phyloP scores from a whole-genome alignment of 2,329 filamentous ascomycete species.

The Pestalotiopsis sp. region DNA sequence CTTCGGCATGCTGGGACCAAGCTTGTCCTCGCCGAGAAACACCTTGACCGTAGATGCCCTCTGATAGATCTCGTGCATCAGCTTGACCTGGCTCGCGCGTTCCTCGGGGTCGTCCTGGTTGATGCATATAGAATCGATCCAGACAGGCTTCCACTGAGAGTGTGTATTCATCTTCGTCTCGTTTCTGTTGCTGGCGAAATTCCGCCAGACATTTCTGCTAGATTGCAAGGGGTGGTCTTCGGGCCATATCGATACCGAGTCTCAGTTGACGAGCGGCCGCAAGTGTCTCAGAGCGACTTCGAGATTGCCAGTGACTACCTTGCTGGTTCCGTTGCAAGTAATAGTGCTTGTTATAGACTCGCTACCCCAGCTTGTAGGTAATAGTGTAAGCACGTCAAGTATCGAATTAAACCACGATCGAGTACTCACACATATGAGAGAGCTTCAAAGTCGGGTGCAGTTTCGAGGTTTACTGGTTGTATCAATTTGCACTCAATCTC shows the following conservation, averaged over 20 bases:
- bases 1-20: background rate
- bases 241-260: slow-evolving; percentile 20
- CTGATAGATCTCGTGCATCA: slow-evolving; percentile 24
- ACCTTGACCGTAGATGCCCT: slow-evolving; percentile 17
- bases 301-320: slow-evolving; percentile 21
- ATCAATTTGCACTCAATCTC: slow-evolving; percentile 21
- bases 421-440: slow-evolving; percentile 18
- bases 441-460: slow-evolving; percentile 20
- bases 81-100: slow-evolving; percentile 18
- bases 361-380: slow-evolving; percentile 16
- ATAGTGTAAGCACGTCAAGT: too few species aligned
- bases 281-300: slow-evolving; percentile 21
- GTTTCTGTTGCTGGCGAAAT: slow-evolving; percentile 19
- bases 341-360: slow-evolving; percentile 18
- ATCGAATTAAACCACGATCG: too few species aligned
- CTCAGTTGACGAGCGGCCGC: slow-evolving; percentile 18
- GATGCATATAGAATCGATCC: slow-evolving; percentile 24
- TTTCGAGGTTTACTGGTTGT: slow-evolving; percentile 14
- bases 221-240: slow-evolving; percentile 18
- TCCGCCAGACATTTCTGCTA: slow-evolving; percentile 18
- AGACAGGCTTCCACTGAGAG: slow-evolving; percentile 16
- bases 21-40: slow-evolving; percentile 18
- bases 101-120: slow-evolving; percentile 20
- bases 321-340: slow-evolving; percentile 20
- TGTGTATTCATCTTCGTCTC: slow-evolving; percentile 17